These are phyloP conservation scores for Linderina pennispora DNA, from an alignment of 192 early-diverging fungal genomes.

Conservation along the genomic window DNA sequence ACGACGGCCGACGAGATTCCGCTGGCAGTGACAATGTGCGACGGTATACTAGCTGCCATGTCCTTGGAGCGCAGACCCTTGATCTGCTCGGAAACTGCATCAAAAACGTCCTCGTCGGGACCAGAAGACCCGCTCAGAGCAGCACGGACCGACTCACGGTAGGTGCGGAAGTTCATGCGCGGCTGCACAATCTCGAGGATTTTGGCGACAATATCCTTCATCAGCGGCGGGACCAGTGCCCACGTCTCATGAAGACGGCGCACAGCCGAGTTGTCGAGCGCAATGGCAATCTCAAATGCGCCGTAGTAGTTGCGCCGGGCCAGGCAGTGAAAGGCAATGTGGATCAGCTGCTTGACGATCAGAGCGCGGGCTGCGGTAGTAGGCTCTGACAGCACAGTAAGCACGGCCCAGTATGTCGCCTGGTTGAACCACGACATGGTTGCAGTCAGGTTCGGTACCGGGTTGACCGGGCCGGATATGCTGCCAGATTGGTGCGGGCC, in stretches of 20 bases:
- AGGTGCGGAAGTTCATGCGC: conserved; percentile 44
- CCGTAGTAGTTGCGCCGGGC: conserved; percentile 49
- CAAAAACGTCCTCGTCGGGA: conserved; percentile 44
- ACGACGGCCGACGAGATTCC: conserved; percentile 12
- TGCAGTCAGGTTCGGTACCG: conserved; percentile 40
- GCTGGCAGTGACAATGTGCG: conserved; percentile 9
- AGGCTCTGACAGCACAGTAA: conserved; percentile 38
- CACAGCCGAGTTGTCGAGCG: conserved; percentile 44
- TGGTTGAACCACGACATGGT: conserved; percentile 51
- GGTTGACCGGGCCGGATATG: conserved; percentile 12
- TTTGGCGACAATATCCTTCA: conserved; percentile 39
- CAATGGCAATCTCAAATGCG: conserved; percentile 49
- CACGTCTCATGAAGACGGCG: conserved; percentile 46
- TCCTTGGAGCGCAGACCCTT: conserved; percentile 39
- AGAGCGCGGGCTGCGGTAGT: conserved; percentile 34
- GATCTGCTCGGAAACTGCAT: conserved; percentile 30
- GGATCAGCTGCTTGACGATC: conserved; percentile 44
- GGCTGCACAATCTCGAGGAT: conserved; percentile 38
- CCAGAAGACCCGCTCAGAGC: conserved; percentile 37
- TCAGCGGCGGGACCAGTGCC: conserved; percentile 37
- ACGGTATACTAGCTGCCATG: conserved; percentile 21
- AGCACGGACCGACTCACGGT: conserved; percentile 45
- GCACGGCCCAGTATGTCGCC: conserved; percentile 48
- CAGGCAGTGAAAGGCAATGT: conserved; percentile 48
- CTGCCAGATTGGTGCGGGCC: conserved; percentile 1